Conservation (phyloP, 2,329 filamentous ascomycete species). For the Penicillium thymicola region DNA sequence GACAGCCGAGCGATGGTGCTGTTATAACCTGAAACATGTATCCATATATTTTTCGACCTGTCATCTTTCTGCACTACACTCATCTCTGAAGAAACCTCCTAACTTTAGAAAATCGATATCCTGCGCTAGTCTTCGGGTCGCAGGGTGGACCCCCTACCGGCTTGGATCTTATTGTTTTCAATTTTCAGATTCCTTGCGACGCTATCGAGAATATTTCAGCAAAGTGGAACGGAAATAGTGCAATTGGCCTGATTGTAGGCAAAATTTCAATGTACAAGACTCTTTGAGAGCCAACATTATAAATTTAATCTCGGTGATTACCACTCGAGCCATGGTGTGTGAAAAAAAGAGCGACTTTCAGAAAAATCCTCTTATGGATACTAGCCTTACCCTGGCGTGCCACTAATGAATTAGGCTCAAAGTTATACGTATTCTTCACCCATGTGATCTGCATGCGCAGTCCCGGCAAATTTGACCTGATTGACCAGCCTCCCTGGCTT, state of each 20-base stretch:
- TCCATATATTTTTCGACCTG: neutral
- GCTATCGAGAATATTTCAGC: slow-evolving; percentile 10
- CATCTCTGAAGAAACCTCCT: slow-evolving; percentile 5
- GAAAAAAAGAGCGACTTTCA: neutral
- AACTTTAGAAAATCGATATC: neutral
- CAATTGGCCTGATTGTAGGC: slow-evolving; percentile 15
- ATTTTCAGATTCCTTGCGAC: neutral
- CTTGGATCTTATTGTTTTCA: slow-evolving; percentile 9
- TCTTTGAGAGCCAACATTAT: slow-evolving; percentile 7
- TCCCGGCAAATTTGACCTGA: neutral
- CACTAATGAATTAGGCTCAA: neutral
- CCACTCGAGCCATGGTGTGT: slow-evolving; percentile 10
- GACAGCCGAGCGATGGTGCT: neutral
- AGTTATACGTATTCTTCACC: neutral
- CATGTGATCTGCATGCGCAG: neutral
- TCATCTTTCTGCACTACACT: neutral
- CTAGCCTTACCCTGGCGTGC: neutral
- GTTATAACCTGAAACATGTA: neutral
- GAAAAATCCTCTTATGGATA: neutral
- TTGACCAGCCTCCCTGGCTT: too few relatives aligned
- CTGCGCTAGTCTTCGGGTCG: slow-evolving; percentile 6
- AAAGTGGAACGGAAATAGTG: slow-evolving; percentile 15
- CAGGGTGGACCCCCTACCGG: slow-evolving; percentile 8
- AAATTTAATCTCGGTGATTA: slow-evolving; percentile 2
- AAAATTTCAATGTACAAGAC: neutral